Base-by-base conservation (phyloP, 306 rosid species). In the Morella rubra region DNA sequence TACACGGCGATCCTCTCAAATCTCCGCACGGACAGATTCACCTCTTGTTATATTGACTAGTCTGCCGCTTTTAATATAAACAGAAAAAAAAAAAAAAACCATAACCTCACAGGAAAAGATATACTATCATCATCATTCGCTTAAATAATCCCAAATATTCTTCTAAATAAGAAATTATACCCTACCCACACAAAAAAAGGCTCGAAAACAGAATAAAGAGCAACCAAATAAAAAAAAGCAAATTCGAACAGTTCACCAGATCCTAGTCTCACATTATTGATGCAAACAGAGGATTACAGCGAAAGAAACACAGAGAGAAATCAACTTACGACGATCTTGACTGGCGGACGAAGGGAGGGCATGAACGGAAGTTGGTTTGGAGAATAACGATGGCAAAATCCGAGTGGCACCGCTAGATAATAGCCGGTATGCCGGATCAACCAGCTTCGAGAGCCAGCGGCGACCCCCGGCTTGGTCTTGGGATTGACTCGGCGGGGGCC, bases 391-490 rank as follows among this genome's bases (percentile, higher is more conserved):
- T 14, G 96, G 91, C 27, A 93, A 82, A 46, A 93, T 51, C 22
- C 80, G 85, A 1, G 88, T 84, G 74, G 96, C 93, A 41, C 96
- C 88, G 5, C 85, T 89, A 37, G 90, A 67, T 56, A 93, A 85
- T 77, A 93, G 81, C 44, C 86, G 96, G 70, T 76, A 86, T 7
- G 97, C 96, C 20, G 97, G 97, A 85, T 89, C 94, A 8, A 90
- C 96, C n/a, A 93, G 76, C 65, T 81, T 89, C 6, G 93, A 89
- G 11, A 93, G 69, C 96, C 96, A 90, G 14, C 90, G 86, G 58
- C 84, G 86, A 55, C 66, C 80, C 19, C 49, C 68, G 27, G 59
- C 76, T 82, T 54, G 44, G 27, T 62, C 76, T 82, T 54, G 44
- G 55, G n/a, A 1, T 51, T 66, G 53, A 69, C 75, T 80, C 56